Evolutionary conservation across 306 rosid species (phyloP).

Genomic region (Prunus salicina): DNA sequence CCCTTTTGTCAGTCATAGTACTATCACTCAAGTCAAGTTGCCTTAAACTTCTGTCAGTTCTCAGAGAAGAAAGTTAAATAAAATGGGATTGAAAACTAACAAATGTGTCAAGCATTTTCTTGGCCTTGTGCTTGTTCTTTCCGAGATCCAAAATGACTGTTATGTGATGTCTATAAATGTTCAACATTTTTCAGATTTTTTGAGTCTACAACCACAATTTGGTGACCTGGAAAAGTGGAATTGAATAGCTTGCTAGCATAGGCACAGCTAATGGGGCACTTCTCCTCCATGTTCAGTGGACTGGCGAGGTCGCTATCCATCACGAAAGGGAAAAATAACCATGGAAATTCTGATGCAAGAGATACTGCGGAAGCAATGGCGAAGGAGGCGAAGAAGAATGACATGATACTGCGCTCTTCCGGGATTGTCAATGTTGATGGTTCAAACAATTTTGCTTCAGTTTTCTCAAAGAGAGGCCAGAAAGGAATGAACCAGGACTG

Average conservation of each 20-base stretch:
- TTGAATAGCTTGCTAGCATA: neutral
- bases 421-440: constrained; percentile 54
- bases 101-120: constrained; percentile 21
- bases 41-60: constrained; percentile 31
- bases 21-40: constrained; percentile 36
- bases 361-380: constrained; percentile 82
- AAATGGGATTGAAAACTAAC: neutral
- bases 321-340: constrained; percentile 45
- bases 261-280: constrained; percentile 54
- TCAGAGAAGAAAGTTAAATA: constrained; percentile 24
- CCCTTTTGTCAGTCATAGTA: constrained; percentile 43
- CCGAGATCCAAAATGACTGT: neutral
- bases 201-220: constrained; percentile 6
- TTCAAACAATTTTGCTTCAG: constrained; percentile 73
- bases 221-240: constrained; percentile 3
- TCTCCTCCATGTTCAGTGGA: constrained; percentile 73
- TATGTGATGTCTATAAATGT: neutral
- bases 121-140: constrained; percentile 33
- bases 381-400: constrained; percentile 78
- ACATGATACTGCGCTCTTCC: constrained; percentile 49
- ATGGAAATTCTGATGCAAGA: constrained; percentile 39
- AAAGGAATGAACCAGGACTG: constrained; percentile 95
- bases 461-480: constrained; percentile 71
- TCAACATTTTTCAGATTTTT: constrained; percentile 30
- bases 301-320: constrained; percentile 53